These are phyloP conservation scores for Calonectria pteridis DNA, from an alignment of 2,329 filamentous ascomycete species.

Conservation along the genomic window DNA sequence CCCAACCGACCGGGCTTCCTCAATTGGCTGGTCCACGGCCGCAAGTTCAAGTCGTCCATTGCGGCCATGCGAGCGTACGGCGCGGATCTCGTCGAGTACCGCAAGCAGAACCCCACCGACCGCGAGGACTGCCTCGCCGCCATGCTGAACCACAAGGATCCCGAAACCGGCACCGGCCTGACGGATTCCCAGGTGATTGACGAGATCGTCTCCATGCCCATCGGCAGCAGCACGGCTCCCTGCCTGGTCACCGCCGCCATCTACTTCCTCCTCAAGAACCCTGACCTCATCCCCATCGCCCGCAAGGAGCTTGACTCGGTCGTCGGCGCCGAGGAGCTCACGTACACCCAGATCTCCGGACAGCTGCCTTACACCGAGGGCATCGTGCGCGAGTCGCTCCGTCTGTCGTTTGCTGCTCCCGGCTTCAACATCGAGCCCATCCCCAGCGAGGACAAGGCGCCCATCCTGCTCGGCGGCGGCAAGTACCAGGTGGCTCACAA, in stretches of 20 bases:
- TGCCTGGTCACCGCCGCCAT: constrained; percentile 60
- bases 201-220: constrained; percentile 77
- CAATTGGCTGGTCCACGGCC: constrained; percentile 64
- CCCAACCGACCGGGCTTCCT: constrained; percentile 64
- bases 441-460: constrained; percentile 53
- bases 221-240: constrained; percentile 65
- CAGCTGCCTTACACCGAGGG: constrained; percentile 67
- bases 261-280: constrained; percentile 65
- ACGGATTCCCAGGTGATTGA: constrained; percentile 72
- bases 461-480: constrained; percentile 61
- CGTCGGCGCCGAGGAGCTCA: constrained; percentile 59
- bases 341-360: constrained; percentile 59
- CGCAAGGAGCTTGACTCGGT: constrained; percentile 67
- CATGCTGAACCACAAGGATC: constrained; percentile 70
- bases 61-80: constrained; percentile 67
- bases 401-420: constrained; percentile 66
- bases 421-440: constrained; percentile 67
- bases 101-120: constrained; percentile 64
- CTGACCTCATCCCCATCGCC: constrained; percentile 59
- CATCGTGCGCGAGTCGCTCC: constrained; percentile 66
- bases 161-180: constrained; percentile 70
- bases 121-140: constrained; percentile 72
- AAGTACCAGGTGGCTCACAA: constrained; percentile 63
- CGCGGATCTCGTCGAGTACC: constrained; percentile 67
- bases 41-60: constrained; percentile 67